Evolutionary conservation across 106 monocot species (phyloP).

Genomic region (Alisma plantagoaquatica): DNA sequence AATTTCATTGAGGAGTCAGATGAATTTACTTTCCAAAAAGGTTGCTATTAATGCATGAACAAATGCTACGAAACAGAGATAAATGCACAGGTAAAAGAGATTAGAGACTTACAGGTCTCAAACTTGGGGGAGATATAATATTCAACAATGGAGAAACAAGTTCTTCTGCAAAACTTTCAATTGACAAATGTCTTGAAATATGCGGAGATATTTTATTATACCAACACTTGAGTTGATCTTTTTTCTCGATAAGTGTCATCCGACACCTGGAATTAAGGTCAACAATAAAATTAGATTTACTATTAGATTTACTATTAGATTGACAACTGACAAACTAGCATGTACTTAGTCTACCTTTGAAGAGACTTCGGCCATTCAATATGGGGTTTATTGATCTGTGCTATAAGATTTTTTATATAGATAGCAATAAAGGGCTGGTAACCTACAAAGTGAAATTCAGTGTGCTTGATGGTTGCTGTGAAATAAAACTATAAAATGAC

Average conservation of each 20-base stretch:
- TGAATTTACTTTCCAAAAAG: too few species aligned
- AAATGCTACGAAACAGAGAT: too few species aligned
- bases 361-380: constrained; percentile 92
- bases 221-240: constrained; percentile 66
- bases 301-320: background rate
- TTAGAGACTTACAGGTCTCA: constrained; percentile 78
- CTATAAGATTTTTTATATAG: constrained; percentile 41
- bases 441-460: constrained; percentile 25
- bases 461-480: background rate
- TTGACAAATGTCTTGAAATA: constrained; percentile 71
- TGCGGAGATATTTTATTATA: constrained; percentile 50
- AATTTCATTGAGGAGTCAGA: too few species aligned
- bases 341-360: constrained; percentile 75
- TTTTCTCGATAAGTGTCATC: constrained; percentile 54
- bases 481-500: background rate
- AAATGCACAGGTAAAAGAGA: too few species aligned
- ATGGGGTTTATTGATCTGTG: constrained; percentile 79
- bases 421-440: constrained; percentile 74
- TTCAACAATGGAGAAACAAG: constrained; percentile 69
- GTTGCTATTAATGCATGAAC: too few species aligned
- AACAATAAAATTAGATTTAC: background rate
- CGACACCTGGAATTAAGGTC: constrained; percentile 41
- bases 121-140: constrained; percentile 68
- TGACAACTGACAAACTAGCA: background rate
- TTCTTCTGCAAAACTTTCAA: constrained; percentile 68